Evolutionary conservation across 1,139 yeast genomes (phyloP).

Genomic region (Candida sojae): DNA sequence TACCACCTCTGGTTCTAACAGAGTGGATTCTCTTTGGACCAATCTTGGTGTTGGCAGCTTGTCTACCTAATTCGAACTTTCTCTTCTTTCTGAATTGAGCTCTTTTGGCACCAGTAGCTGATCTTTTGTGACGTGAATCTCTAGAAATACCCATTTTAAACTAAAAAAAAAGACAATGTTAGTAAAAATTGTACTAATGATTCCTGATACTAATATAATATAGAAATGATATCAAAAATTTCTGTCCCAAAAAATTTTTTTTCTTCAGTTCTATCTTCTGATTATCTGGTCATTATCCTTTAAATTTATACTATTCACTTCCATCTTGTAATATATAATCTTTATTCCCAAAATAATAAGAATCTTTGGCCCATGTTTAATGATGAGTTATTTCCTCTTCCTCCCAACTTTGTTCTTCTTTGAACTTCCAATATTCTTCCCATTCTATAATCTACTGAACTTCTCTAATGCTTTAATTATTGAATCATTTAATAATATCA

Average conservation of each 20-base stretch:
- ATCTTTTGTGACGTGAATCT: conserved; percentile 99
- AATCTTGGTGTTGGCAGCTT: conserved; percentile 98
- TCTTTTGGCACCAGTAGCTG: conserved; percentile 99
- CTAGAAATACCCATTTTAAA: conserved; percentile 97
- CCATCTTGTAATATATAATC: no score
- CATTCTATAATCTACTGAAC: no score
- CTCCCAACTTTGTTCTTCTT: not conserved
- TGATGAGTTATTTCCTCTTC: no score
- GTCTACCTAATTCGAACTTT: conserved; percentile 99
- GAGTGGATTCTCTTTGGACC: conserved; percentile 99
- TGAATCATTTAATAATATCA: not conserved
- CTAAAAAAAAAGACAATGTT: conserved; percentile 20
- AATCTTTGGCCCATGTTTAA: no score
- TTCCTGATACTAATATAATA: not conserved
- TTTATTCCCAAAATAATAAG: no score
- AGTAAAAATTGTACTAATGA: conserved; percentile 20
- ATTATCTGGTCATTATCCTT: no score
- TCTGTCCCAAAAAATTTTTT: no score
- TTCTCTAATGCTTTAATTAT: not conserved
- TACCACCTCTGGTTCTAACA: conserved; percentile 99
- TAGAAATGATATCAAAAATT: not conserved
- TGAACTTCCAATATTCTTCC: not conserved
- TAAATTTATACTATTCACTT: no score
- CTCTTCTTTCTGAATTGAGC: conserved; percentile 99
- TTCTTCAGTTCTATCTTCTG: no score